Conservation (phyloP, 345 rosid genomes). For the Arabidopsis suecica region DNA sequence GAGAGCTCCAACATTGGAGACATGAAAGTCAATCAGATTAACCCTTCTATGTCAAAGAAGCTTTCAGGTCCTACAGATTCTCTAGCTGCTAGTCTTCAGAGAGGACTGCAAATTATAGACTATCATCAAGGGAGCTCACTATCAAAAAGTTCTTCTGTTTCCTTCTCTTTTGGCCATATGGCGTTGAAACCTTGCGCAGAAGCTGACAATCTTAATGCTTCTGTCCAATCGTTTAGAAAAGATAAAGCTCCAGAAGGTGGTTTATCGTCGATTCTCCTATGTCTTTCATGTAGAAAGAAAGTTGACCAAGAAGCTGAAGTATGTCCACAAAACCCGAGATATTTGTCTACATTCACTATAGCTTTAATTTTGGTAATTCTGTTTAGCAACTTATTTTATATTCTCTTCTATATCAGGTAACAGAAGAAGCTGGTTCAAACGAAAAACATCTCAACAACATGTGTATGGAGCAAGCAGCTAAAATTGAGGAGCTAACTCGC, state of each 20-base stretch:
- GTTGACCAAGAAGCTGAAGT: constrained; percentile 42
- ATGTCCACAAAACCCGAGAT: background rate
- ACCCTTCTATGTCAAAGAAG: constrained; percentile 71
- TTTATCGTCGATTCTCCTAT: constrained; percentile 47
- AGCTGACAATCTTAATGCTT: constrained; percentile 53
- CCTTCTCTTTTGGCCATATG: constrained; percentile 81
- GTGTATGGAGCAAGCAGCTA: constrained; percentile 70
- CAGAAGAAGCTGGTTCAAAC: constrained; percentile 49
- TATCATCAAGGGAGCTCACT: constrained; percentile 61
- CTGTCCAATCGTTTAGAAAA: constrained; percentile 52
- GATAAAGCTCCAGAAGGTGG: constrained; percentile 44
- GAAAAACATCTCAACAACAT: constrained; percentile 56
- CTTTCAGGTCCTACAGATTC: constrained; percentile 70
- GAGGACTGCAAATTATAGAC: constrained; percentile 86
- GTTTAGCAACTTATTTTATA: background rate
- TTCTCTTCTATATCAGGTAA: constrained; percentile 51
- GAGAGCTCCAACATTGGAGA: constrained; percentile 44
- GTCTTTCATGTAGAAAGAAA: constrained; percentile 72
- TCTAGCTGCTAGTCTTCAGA: constrained; percentile 87
- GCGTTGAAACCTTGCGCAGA: constrained; percentile 71
- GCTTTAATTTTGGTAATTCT: constrained; percentile 2
- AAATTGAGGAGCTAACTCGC: constrained; percentile 70
- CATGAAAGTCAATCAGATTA: constrained; percentile 52
- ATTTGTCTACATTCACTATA: background rate
- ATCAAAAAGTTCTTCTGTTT: constrained; percentile 64